Percentiles rank a stretch among this genome's conserved stretches.
These are phyloP conservation scores for Gossypium longicalyx DNA, from an alignment of 345 rosid species.

Conservation along the genomic window DNA sequence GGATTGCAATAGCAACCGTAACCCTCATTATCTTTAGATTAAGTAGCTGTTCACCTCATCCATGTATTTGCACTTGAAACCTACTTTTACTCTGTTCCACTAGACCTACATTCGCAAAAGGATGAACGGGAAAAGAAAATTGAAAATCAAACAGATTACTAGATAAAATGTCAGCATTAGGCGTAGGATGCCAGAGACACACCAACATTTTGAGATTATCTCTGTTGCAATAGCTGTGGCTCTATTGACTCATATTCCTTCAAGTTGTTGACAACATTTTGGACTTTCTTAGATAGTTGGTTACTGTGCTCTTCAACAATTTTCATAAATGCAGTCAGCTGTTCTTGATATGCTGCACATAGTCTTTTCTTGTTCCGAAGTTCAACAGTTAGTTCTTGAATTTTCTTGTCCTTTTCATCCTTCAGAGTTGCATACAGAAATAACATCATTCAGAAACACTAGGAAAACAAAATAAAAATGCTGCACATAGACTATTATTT, in stretches of 20 bases:
- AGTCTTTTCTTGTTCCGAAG: slow-evolving; percentile 61
- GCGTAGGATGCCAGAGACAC: neutral
- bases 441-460: slow-evolving; percentile 4
- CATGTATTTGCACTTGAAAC: neutral
- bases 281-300: slow-evolving; percentile 47
- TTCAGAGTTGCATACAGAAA: slow-evolving; percentile 5
- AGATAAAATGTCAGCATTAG: neutral
- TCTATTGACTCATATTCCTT: slow-evolving; percentile 53
- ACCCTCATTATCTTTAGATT: neutral
- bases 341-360: slow-evolving; percentile 61
- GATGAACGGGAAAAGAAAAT: neutral
- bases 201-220: slow-evolving; percentile 25
- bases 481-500: too few relatives aligned
- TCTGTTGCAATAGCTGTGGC: slow-evolving; percentile 31
- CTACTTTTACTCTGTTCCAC: neutral
- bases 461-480: neutral
- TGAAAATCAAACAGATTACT: neutral
- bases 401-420: slow-evolving; percentile 66
- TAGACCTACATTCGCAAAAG: neutral
- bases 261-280: slow-evolving; percentile 46
- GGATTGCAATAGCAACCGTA: neutral
- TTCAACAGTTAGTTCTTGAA: slow-evolving; percentile 64
- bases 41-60: neutral
- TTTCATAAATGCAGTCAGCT: slow-evolving; percentile 50
- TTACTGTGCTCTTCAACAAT: slow-evolving; percentile 55